Conservation (phyloP, 2,329 filamentous ascomycete genomes). For the Trichophyton mentagrophytes region DNA sequence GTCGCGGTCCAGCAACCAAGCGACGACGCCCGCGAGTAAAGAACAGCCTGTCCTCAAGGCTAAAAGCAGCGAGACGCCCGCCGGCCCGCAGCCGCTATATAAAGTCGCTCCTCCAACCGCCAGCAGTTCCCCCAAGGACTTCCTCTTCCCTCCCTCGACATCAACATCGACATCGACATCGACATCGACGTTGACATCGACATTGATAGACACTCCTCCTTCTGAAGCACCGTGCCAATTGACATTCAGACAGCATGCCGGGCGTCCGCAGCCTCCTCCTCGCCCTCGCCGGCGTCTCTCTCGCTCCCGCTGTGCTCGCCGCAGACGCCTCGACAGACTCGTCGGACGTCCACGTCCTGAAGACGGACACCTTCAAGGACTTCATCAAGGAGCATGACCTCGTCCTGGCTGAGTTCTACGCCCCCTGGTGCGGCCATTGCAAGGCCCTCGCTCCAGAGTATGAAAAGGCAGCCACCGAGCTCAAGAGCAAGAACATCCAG, state of each 20-base stretch:
- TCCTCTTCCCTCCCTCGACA: neutral
- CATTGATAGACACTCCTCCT: neutral
- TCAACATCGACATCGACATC: no score
- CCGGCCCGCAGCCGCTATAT: no score
- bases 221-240: neutral
- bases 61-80: neutral
- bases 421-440: constrained; percentile 96
- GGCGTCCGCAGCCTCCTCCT: constrained; percentile 29
- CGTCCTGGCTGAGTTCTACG: constrained; percentile 93
- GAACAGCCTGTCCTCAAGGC: constrained; percentile 31
- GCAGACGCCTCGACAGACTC: constrained; percentile 20
- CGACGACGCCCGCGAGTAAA: constrained; percentile 16
- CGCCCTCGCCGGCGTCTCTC: constrained; percentile 23
- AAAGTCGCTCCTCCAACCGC: no score
- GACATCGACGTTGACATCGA: no score
- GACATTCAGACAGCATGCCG: constrained; percentile 20
- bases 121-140: neutral
- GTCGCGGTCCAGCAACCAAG: neutral
- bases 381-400: constrained; percentile 79
- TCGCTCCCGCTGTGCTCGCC: constrained; percentile 17
- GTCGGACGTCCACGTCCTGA: constrained; percentile 76
- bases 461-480: constrained; percentile 36
- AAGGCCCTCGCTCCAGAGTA: constrained; percentile 67
- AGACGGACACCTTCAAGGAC: constrained; percentile 70
- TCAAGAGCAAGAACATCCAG: constrained; percentile 38